These are phyloP conservation scores for Cutaneotrichosporon sp. DNA, from an alignment of 1,284 basidiomycete species.

Conservation along the genomic window DNA sequence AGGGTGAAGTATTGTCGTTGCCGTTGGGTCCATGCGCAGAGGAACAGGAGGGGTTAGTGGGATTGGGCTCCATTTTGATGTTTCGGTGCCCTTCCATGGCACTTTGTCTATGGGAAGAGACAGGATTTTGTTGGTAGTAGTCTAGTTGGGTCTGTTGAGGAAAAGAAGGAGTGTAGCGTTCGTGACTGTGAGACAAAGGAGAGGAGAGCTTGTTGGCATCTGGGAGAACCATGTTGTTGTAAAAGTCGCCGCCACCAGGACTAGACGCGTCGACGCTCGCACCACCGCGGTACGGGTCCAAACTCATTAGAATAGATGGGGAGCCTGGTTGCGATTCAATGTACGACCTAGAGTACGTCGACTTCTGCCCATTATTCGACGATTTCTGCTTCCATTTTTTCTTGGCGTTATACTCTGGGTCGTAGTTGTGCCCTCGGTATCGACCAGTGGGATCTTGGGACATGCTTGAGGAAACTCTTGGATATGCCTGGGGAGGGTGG, in stretches of 20 bases:
- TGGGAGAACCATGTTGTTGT: constrained; percentile 2
- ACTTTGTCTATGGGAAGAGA: no score
- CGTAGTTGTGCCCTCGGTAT: constrained; percentile 29
- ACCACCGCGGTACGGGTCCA: not conserved
- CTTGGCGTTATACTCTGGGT: constrained; percentile 23
- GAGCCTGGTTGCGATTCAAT: not conserved
- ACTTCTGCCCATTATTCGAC: not conserved
- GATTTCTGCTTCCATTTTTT: constrained; percentile 7
- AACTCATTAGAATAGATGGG: not conserved
- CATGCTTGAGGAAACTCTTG: constrained; percentile 13
- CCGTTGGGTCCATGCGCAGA: not conserved
- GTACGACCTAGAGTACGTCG: not conserved
- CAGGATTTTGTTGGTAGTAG: not conserved
- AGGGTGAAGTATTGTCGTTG: not conserved
- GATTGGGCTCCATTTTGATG: not conserved
- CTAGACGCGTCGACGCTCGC: constrained; percentile 2
- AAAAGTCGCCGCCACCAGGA: constrained; percentile 4
- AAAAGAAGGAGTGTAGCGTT: not conserved
- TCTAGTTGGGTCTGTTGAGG: not conserved
- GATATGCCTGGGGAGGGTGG: not conserved
- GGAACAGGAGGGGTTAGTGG: not conserved
- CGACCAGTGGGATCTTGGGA: constrained; percentile 19
- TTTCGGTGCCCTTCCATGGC: not conserved
- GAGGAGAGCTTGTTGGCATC: not conserved
- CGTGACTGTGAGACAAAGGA: not conserved